Evolutionary conservation across 1,284 basidiomycete species (phyloP), one percentile per base, ranked within the genome.

Genomic region (Cryptococcus sp.): DNA sequence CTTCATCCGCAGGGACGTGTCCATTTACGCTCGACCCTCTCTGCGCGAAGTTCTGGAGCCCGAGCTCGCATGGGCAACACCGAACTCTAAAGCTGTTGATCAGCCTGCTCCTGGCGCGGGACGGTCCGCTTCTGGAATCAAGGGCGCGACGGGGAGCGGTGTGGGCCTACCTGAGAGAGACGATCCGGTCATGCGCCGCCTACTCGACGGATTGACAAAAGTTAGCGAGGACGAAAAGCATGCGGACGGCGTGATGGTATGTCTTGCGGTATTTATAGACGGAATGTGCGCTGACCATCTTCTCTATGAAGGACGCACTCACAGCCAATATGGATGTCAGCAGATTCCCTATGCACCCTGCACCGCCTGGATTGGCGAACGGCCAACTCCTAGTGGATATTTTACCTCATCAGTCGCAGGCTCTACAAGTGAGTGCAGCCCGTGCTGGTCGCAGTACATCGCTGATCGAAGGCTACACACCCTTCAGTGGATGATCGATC

Each of bases 41-140:
- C 84, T 84, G 66, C 81, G 87, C 23, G 73, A 76, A 13, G 72
- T 82, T 31, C 78, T 93, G 1, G 88, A 91, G 68, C 85, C 86
- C 1, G 78, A 80, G 53, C 81, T 93, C 40, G 73, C 81, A 3
- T 90, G 89, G 88, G 89, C 88, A 0, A 90, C 87, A 1, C 88
- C 89, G 11, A 80, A 82, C 13, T 84, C 85, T 61, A 80, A 81
- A 22, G 88, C 75, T 3, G 78, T 79, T 59, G 70, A 76, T 4
- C 47, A 47, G 20, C 55, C 47, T 23, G 55, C 39, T 3, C 52
- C 54, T 23, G 27, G 47, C 19, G 48, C 48, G 10, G 51, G 42
- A 20, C 51, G 49, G 13, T 47, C 53, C 3, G 51, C 40, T 5
- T 54, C 56, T 35, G 53, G 57, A 1, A 7, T 53, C 19, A 48